Percentiles rank a stretch among this genome's conserved stretches.
Conservation (phyloP, 2,329 filamentous ascomycete genomes). For the Scedosporium aurantiacum region DNA sequence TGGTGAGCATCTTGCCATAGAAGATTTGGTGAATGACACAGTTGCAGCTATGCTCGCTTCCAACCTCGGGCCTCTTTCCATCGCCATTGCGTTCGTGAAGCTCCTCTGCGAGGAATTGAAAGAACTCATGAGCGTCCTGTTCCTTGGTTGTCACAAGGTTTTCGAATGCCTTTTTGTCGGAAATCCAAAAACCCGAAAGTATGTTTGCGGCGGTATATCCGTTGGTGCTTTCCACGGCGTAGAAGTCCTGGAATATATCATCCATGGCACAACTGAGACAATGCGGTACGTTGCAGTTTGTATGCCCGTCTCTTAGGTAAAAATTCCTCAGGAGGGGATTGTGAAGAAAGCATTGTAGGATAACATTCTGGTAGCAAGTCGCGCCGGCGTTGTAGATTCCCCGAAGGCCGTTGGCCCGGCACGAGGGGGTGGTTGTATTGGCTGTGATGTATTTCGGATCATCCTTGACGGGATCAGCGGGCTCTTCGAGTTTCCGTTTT, state of each 20-base stretch:
- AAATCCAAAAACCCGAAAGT: conserved; percentile 81
- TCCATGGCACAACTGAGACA: conserved; percentile 63
- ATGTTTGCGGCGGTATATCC: conserved; percentile 87
- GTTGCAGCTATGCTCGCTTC: conserved; percentile 57
- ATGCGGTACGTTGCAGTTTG: conserved; percentile 55
- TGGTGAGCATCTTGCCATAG: conserved; percentile 82
- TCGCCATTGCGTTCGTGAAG: conserved; percentile 75
- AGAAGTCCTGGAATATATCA: conserved; percentile 64
- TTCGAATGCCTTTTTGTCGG: conserved; percentile 60
- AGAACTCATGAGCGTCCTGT: conserved; percentile 95
- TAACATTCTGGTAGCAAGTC: conserved; percentile 96
- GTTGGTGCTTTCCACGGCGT: conserved; percentile 65
- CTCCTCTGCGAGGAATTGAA: conserved; percentile 88
- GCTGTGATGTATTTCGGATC: conserved; percentile 65
- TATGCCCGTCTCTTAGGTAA: conserved; percentile 85
- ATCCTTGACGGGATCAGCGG: conserved; percentile 55
- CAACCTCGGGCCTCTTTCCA: conserved; percentile 48
- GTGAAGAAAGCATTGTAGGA: conserved; percentile 85
- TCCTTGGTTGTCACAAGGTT: conserved; percentile 83
- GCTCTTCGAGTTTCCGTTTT: conserved; percentile 67
- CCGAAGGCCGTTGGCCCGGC: conserved; percentile 75
- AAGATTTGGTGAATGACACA: conserved; percentile 94
- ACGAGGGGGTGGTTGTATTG: conserved; percentile 72
- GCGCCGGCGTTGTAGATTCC: conserved; percentile 97
- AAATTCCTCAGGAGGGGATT: conserved; percentile 87